Evolutionary conservation across 257 asterid species (phyloP), one percentile per base, ranked within the genome.

Genomic region (Sherardia arvensis): DNA sequence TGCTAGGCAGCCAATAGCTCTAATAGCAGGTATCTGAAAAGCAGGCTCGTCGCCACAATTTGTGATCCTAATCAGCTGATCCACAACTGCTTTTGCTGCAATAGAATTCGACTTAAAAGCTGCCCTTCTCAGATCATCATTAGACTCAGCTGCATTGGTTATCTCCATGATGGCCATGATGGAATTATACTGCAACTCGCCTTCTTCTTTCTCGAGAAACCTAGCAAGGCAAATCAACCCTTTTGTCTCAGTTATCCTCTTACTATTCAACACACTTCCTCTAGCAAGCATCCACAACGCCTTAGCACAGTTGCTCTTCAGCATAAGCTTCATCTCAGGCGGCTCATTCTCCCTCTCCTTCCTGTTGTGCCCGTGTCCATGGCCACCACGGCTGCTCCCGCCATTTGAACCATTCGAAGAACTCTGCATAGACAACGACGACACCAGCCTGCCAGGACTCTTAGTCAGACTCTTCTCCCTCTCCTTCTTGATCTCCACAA

Each of bases 231-330:
- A 87, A 17, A 90, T 91, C 70, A 90, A 79, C 36, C 92, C 95
- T 67, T 85, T 90, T 0, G 95, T 83, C 76, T 90, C 95, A 0
- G 94, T 76, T 25, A 90, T 87, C 66, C 87, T 78, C 71, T 68
- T 74, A 66, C 94, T 89, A 58, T 84, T 90, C 11, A 77, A 68
- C 61, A 81, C 82, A 56, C 89, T 87, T 3, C 81, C 85, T 73
- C 70, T 80, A 15, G 95, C 89, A 45, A 90, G 87, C 95, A 85
- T 87, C 94, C 91, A 83, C 28, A 87, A 51, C 0, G 95, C 97
- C 69, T 86, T 74, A 1, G 94, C 91, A 38, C 91, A 84, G 58
- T 84, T 84, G 8, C 80, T 67, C 76, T 85, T 83, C 63, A 87
- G 73, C 53, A 61, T 33, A 38, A 79, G 81, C 61, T 87, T 90